These are phyloP conservation scores for Pelargonium australe DNA, from an alignment of 441 rosid genomes.

Conservation along the genomic window DNA sequence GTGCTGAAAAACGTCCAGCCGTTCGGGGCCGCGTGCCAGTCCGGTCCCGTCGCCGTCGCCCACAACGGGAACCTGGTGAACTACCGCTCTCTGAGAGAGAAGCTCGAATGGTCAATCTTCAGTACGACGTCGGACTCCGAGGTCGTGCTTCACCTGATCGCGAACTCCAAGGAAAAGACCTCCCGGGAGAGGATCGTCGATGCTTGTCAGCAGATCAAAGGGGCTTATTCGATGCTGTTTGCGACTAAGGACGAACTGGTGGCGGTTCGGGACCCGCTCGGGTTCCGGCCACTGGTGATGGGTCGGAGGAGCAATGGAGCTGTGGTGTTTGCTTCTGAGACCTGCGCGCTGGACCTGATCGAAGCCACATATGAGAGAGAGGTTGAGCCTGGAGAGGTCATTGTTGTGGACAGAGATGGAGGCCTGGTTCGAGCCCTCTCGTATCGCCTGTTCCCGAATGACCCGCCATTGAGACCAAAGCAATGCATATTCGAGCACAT, in stretches of 20 bases:
- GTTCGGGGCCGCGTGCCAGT: not conserved
- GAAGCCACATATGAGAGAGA: not conserved
- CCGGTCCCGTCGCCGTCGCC: not conserved
- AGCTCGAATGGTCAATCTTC: not conserved
- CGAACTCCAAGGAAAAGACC: not conserved
- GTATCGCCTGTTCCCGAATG: too few relatives aligned
- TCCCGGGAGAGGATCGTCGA: not conserved
- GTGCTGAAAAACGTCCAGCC: not conserved
- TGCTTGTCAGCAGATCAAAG: not conserved
- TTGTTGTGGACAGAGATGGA: conserved; percentile 26
- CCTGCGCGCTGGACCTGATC: not conserved
- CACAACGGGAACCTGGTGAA: not conserved
- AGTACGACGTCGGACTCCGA: not conserved
- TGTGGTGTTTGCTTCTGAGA: not conserved
- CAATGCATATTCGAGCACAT: conserved; percentile 83
- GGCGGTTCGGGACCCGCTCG: not conserved
- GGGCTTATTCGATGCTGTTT: not conserved
- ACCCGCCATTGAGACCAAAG: too few relatives aligned
- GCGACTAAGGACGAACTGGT: not conserved
- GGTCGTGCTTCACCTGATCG: not conserved
- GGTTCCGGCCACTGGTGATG: not conserved
- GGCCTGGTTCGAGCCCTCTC: too few relatives aligned
- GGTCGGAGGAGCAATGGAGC: not conserved
- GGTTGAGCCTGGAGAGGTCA: not conserved
- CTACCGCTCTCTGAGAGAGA: not conserved